Conservation (phyloP, 1,284 basidiomycete species). For the Xanthoconium separans region DNA sequence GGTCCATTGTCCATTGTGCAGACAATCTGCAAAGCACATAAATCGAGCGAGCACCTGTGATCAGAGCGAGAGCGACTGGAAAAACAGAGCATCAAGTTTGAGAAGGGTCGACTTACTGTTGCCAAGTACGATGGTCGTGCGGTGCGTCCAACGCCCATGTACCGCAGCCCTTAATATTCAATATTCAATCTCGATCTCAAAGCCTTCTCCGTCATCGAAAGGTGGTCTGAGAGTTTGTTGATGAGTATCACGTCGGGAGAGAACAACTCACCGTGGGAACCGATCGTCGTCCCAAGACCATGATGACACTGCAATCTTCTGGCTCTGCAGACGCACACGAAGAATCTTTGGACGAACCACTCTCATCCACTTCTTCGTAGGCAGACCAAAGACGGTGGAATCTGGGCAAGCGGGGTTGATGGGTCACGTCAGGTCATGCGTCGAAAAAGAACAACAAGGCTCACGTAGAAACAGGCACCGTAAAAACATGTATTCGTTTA, state of each 20-base stretch:
- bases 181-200: slow-evolving; percentile 24
- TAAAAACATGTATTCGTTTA: not conserved
- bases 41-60: not conserved
- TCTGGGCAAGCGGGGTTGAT: slow-evolving; percentile 6
- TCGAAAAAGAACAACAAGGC: not conserved
- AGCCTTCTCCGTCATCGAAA: slow-evolving; percentile 12
- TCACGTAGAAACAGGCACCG: slow-evolving; percentile 11
- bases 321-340: slow-evolving; percentile 13
- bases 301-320: not conserved
- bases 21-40: slow-evolving; percentile 15
- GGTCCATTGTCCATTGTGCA: slow-evolving; percentile 18
- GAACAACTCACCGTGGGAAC: slow-evolving; percentile 16
- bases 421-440: not conserved
- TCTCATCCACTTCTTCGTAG: slow-evolving; percentile 22
- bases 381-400: slow-evolving; percentile 24
- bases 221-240: slow-evolving; percentile 7
- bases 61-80: too few relatives aligned
- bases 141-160: slow-evolving; percentile 25
- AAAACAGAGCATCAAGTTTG: too few relatives aligned
- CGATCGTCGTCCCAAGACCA: slow-evolving; percentile 18
- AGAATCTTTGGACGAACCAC: slow-evolving; percentile 21
- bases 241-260: not conserved
- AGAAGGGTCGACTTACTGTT: too few relatives aligned
- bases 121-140: not conserved
- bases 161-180: too few relatives aligned